phyloP scores from a whole-genome alignment of 345 rosid genomes.

The Alliaria petiolata region DNA sequence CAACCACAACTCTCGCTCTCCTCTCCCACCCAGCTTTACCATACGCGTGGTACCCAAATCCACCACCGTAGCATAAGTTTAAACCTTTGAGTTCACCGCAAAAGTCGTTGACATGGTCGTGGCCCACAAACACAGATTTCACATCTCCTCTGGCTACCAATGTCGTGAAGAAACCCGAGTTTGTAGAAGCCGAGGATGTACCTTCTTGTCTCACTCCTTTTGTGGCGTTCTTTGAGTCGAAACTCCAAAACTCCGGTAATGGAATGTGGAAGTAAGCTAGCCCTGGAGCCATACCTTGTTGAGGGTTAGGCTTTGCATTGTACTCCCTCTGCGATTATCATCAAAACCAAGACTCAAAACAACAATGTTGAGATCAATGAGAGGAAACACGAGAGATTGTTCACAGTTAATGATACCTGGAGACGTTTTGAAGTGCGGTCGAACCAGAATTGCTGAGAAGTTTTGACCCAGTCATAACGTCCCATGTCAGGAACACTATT shows the following conservation, averaged over 20 bases:
- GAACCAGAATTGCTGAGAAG: slow-evolving; percentile 88
- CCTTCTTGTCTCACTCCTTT: slow-evolving; percentile 72
- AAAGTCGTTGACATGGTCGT: slow-evolving; percentile 89
- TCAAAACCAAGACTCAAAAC: background rate
- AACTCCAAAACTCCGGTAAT: slow-evolving; percentile 69
- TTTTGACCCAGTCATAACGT: slow-evolving; percentile 83
- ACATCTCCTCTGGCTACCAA: slow-evolving; percentile 82
- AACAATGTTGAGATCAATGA: too few relatives aligned
- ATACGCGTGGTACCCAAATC: slow-evolving; percentile 95
- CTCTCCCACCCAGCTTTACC: slow-evolving; percentile 92
- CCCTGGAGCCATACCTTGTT: slow-evolving; percentile 70
- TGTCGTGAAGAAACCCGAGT: slow-evolving; percentile 89
- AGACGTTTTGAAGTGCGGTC: slow-evolving; percentile 69
- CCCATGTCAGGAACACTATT: slow-evolving; percentile 52
- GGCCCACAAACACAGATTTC: slow-evolving; percentile 87
- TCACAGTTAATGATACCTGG: slow-evolving; percentile 38
- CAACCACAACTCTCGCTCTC: slow-evolving; percentile 82
- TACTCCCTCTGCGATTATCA: slow-evolving; percentile 50
- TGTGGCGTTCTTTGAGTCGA: slow-evolving; percentile 53
- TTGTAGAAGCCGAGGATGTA: slow-evolving; percentile 58
- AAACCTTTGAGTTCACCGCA: slow-evolving; percentile 69
- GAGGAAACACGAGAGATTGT: background rate
- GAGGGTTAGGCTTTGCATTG: slow-evolving; percentile 50
- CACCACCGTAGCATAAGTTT: slow-evolving; percentile 89
- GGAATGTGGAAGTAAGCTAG: slow-evolving; percentile 95